These are phyloP conservation scores for Lablab purpureus DNA, from an alignment of 306 rosid genomes.

Conservation along the genomic window DNA sequence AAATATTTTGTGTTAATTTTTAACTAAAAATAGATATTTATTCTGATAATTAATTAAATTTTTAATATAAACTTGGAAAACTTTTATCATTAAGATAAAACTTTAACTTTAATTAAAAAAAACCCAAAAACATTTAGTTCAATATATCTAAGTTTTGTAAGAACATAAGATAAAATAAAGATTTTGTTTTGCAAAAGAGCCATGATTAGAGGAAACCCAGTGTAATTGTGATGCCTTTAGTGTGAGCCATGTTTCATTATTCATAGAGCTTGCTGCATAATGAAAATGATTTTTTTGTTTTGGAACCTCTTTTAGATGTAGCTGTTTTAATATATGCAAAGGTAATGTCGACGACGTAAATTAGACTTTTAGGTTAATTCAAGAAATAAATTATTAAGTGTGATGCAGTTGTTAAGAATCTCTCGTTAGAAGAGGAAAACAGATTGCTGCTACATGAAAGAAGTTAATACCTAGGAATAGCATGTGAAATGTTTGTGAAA, in stretches of 20 bases:
- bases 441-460: neutral
- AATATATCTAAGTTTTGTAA: neutral
- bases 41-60: no score
- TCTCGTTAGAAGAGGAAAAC: conserved; percentile 1
- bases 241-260: neutral
- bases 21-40: no score
- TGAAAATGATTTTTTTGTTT: neutral
- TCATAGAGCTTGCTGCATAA: neutral
- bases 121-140: neutral
- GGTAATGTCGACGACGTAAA: neutral
- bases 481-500: conserved; percentile 12
- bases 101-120: neutral
- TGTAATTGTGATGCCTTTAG: neutral
- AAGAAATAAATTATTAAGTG: neutral
- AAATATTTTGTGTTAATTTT: no score
- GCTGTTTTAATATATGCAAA: neutral
- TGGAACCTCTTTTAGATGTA: neutral
- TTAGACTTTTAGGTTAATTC: neutral
- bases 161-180: neutral
- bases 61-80: no score
- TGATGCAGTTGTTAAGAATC: conserved; percentile 12
- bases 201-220: conserved; percentile 9
- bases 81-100: neutral
- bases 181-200: neutral
- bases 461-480: conserved; percentile 11